phyloP scores from a whole-genome alignment of 345 rosid genomes.

The Acer campestre region DNA sequence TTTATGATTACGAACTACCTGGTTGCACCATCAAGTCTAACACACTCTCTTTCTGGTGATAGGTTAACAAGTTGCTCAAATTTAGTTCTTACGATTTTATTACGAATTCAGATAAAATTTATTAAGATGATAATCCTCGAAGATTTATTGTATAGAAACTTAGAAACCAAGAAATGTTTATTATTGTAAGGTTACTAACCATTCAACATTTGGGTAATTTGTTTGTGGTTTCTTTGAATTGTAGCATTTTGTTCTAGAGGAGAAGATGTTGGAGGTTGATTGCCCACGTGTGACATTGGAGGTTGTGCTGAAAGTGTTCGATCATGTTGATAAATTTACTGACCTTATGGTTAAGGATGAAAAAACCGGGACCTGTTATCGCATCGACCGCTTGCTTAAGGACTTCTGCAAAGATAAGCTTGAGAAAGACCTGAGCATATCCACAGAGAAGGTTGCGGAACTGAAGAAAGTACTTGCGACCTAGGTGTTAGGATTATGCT shows the following conservation, averaged over 20 bases:
- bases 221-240: background rate
- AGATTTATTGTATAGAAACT: too few relatives aligned
- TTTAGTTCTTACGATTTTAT: too few relatives aligned
- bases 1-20: too few relatives aligned
- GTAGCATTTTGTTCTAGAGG: conserved; percentile 91
- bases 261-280: conserved; percentile 91
- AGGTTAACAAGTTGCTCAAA: too few relatives aligned
- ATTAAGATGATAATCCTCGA: too few relatives aligned
- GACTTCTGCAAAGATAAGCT: conserved; percentile 85
- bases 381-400: conserved; percentile 91
- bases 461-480: conserved; percentile 74
- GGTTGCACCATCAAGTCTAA: too few relatives aligned
- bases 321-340: conserved; percentile 95
- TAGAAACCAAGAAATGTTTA: background rate
- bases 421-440: conserved; percentile 73
- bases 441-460: conserved; percentile 77
- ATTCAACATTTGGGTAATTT: too few relatives aligned
- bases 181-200: too few relatives aligned
- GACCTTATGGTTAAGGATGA: conserved; percentile 98
- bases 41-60: too few relatives aligned
- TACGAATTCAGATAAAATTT: too few relatives aligned
- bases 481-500: too few relatives aligned
- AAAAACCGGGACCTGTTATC: conserved; percentile 74
- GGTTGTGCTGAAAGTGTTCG: conserved; percentile 83
- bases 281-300: conserved; percentile 96